A percentile compares a stretch with the other conserved stretches of the same genome.
phyloP scores from a whole-genome alignment of 805 yeast genomes.

The Monosporozyma yasuniensis region DNA sequence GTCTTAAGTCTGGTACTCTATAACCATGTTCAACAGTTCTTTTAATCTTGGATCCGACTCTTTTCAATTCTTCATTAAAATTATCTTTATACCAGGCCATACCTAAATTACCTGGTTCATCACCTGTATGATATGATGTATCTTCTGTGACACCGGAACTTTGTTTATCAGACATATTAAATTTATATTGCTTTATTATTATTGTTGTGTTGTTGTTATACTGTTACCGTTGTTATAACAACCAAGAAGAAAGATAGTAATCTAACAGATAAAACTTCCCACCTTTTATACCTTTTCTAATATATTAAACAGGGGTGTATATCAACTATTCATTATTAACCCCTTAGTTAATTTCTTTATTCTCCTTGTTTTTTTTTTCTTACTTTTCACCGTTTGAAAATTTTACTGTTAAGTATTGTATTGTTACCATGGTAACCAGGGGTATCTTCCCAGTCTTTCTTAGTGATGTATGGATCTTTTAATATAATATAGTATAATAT shows the following conservation, averaged over 20 bases:
- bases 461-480: background rate
- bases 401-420: background rate
- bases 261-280: no score
- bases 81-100: conserved; percentile 9
- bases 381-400: no score
- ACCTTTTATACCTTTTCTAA: background rate
- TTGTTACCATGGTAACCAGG: background rate
- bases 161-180: conserved; percentile 1
- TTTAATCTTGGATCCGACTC: conserved; percentile 60
- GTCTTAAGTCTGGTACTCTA: conserved; percentile 9
- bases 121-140: background rate
- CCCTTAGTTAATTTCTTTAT: background rate
- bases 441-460: no score
- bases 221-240: no score
- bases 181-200: background rate
- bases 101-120: conserved; percentile 1
- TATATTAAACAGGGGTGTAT: no score
- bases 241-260: no score
- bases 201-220: background rate
- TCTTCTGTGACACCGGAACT: conserved; percentile 2
- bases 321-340: no score
- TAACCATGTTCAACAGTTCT: conserved; percentile 59
- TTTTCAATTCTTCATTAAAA: conserved; percentile 35
- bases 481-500: background rate
- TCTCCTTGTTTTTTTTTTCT: no score